A percentile compares a stretch with the other conserved stretches of the same genome.
phyloP scores from a whole-genome alignment of 2,329 filamentous ascomycete species.

The Fulvia fulva region DNA sequence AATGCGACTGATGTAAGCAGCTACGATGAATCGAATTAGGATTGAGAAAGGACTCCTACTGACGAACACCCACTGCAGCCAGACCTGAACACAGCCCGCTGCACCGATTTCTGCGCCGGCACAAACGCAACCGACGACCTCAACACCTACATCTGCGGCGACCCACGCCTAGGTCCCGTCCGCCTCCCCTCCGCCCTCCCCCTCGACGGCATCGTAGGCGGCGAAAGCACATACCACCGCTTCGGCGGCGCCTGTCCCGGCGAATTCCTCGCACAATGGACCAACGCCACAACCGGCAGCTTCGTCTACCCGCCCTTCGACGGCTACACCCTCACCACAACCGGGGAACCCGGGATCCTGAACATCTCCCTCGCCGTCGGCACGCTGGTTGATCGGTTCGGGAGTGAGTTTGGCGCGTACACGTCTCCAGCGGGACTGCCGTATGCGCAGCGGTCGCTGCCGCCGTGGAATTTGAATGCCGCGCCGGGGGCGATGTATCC shows the following conservation, averaged over 20 bases:
- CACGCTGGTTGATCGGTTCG: slow-evolving; percentile 10
- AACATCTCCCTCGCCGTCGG: slow-evolving; percentile 5
- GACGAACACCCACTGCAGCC: background rate
- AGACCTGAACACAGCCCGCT: slow-evolving; percentile 2
- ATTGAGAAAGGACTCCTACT: background rate
- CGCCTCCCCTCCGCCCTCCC: slow-evolving; percentile 2
- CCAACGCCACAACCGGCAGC: background rate
- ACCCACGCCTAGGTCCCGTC: slow-evolving; percentile 7
- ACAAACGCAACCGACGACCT: slow-evolving; percentile 2
- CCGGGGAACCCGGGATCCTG: slow-evolving; percentile 1
- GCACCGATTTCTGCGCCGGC: slow-evolving; percentile 6
- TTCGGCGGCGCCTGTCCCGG: slow-evolving; percentile 11
- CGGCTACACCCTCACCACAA: slow-evolving; percentile 7
- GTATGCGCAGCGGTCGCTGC: background rate
- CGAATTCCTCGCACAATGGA: slow-evolving; percentile 10
- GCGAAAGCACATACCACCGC: slow-evolving; percentile 11
- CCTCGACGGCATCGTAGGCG: slow-evolving; percentile 8
- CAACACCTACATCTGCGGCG: slow-evolving; percentile 7
- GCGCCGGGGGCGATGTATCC: slow-evolving; percentile 6
- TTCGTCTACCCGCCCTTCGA: slow-evolving; percentile 9
- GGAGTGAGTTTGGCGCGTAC: slow-evolving; percentile 9
- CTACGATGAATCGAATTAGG: background rate
- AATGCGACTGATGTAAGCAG: background rate
- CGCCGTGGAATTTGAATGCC: slow-evolving; percentile 6
- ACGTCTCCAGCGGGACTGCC: slow-evolving; percentile 6